These are phyloP conservation scores for Lachnellula cervina DNA, from an alignment of 2,329 filamentous ascomycete species.

Conservation along the genomic window DNA sequence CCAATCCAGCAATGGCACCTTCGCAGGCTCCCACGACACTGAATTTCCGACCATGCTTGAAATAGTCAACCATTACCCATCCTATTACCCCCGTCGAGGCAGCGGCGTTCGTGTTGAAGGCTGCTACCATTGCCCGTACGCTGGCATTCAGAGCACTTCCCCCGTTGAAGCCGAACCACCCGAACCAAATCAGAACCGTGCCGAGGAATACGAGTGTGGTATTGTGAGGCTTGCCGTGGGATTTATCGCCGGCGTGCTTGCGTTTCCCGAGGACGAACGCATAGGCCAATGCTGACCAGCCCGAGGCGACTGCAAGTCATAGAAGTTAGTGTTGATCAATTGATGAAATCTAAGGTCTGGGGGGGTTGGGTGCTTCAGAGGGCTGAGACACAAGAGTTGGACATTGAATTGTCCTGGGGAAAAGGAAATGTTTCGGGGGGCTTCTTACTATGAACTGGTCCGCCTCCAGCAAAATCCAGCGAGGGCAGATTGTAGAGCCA, in stretches of 20 bases:
- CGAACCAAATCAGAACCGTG: conserved; percentile 62
- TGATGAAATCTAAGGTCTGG: no score
- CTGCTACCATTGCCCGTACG: conserved; percentile 49
- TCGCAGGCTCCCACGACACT: conserved; percentile 48
- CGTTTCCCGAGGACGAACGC: conserved; percentile 59
- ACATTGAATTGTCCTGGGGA: no score
- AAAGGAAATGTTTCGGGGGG: no score
- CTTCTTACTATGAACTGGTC: conserved; percentile 50
- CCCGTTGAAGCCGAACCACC: conserved; percentile 52
- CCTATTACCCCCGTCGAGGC: conserved; percentile 49
- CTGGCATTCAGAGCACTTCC: conserved; percentile 46
- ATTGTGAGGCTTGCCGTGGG: conserved; percentile 55
- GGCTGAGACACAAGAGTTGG: no score
- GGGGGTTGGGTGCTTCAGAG: no score
- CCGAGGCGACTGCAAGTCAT: conserved; percentile 41
- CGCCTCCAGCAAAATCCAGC: conserved; percentile 34
- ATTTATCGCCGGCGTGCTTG: conserved; percentile 41
- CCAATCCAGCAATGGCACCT: conserved; percentile 51
- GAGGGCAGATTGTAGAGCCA: conserved; percentile 57
- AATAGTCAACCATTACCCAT: conserved; percentile 50
- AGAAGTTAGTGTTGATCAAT: no score
- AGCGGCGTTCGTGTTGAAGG: conserved; percentile 55
- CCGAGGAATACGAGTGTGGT: conserved; percentile 59
- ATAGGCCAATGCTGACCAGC: conserved; percentile 60
- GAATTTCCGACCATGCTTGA: conserved; percentile 42